These are phyloP conservation scores for Alternaria gansuensis DNA, from an alignment of 2,329 filamentous ascomycete genomes.

Conservation along the genomic window DNA sequence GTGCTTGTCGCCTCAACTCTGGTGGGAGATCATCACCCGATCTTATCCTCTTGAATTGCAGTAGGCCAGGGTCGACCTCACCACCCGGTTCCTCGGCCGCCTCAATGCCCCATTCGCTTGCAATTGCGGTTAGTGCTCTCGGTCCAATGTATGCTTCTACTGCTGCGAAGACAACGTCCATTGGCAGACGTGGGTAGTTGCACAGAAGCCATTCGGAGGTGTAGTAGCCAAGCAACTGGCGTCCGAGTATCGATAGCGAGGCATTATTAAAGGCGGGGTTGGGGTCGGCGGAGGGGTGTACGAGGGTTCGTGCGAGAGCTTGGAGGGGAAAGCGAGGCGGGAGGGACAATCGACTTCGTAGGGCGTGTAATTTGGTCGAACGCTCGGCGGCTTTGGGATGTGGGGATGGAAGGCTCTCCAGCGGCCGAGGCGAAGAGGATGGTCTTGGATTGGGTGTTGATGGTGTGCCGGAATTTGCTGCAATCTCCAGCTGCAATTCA, in stretches of 20 bases:
- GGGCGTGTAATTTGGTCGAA: constrained; percentile 89
- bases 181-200: constrained; percentile 89
- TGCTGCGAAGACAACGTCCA: constrained; percentile 84
- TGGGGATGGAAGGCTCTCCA: constrained; percentile 71
- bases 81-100: constrained; percentile 83
- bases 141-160: constrained; percentile 85
- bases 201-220: constrained; percentile 86
- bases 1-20: constrained; percentile 34
- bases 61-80: constrained; percentile 89
- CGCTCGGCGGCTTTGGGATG: constrained; percentile 69
- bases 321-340: constrained; percentile 82
- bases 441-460: constrained; percentile 19
- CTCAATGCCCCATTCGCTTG: constrained; percentile 91
- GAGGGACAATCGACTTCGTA: constrained; percentile 88
- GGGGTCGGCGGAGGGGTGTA: constrained; percentile 84
- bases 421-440: constrained; percentile 15
- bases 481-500: constrained; percentile 25
- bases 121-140: constrained; percentile 75
- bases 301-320: constrained; percentile 84
- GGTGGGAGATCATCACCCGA: constrained; percentile 41
- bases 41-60: constrained; percentile 74
- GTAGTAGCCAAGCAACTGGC: constrained; percentile 86
- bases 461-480: constrained; percentile 17
- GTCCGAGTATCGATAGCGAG: constrained; percentile 81
- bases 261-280: constrained; percentile 87